Conservation (phyloP, 148 eudicot species). For the Chenopodium berlandieri region DNA sequence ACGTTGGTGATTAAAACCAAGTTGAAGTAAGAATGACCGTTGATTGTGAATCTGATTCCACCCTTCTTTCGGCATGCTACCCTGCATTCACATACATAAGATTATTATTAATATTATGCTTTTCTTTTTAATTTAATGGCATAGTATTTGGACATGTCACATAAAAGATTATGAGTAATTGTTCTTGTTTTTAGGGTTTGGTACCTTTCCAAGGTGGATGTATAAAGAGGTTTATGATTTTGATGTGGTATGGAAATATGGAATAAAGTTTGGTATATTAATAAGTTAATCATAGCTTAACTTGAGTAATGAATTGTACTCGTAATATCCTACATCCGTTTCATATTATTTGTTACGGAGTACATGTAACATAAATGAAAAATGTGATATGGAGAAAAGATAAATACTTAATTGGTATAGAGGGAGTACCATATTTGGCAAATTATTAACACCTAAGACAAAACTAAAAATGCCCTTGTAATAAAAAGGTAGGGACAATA, state of each 20-base stretch:
- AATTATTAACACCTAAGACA: no score
- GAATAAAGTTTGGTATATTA: not conserved
- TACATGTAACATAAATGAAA: no score
- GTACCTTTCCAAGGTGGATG: not conserved
- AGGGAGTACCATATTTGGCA: no score
- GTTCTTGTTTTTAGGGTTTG: not conserved
- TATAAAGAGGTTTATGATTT: not conserved
- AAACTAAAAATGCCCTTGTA: no score
- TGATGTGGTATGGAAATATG: not conserved
- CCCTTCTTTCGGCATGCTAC: constrained; percentile 68
- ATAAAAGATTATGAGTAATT: not conserved
- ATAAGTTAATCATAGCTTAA: no score
- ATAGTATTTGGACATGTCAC: not conserved
- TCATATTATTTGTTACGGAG: no score
- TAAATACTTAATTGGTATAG: no score
- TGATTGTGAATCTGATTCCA: constrained; percentile 72
- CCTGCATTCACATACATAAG: constrained; percentile 30
- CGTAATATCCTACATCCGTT: no score
- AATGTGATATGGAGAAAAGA: no score
- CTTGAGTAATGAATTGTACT: no score
- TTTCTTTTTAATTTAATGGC: not conserved
- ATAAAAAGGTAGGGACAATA: no score
- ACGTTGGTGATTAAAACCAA: constrained; percentile 73
- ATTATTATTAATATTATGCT: not conserved
- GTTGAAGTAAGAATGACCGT: constrained; percentile 85